Percentiles rank a stretch among this genome's conserved stretches.
Conservation (phyloP, 169 alveolate species). For the Eimeria tenella region DNA sequence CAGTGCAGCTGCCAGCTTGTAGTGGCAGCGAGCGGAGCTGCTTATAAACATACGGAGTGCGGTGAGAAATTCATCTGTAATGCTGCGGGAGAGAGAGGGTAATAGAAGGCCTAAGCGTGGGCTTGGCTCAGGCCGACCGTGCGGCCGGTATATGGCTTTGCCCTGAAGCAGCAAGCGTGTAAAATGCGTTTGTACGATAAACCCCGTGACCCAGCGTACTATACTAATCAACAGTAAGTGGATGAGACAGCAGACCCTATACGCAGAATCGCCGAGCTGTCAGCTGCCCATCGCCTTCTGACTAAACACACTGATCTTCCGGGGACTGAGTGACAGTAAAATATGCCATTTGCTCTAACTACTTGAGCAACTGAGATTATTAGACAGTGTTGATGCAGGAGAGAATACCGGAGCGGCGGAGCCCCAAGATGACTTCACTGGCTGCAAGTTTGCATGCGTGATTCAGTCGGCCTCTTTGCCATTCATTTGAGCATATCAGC, state of each 20-base stretch:
- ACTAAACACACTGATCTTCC: neutral
- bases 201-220: constrained; percentile 1
- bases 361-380: neutral
- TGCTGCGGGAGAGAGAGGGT: neutral
- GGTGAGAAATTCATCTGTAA: constrained; percentile 19
- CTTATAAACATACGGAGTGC: constrained; percentile 15
- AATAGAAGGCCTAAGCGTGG: neutral
- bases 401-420: neutral
- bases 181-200: neutral
- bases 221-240: neutral
- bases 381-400: neutral
- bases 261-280: constrained; percentile 20
- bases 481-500: neutral
- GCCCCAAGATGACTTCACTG: constrained; percentile 67
- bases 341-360: neutral
- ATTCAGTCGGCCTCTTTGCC: neutral
- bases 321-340: neutral
- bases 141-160: constrained; percentile 8
- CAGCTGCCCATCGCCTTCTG: constrained; percentile 50
- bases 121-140: constrained; percentile 7
- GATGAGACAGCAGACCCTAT: constrained; percentile 30
- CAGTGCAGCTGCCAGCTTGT: constrained; percentile 41
- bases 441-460: constrained; percentile 40
- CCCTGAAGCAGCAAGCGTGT: constrained; percentile 12
- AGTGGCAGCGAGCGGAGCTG: constrained; percentile 52